These are phyloP conservation scores for Dorcoceras hygrometricum DNA, from an alignment of 257 asterid species.

Conservation along the genomic window DNA sequence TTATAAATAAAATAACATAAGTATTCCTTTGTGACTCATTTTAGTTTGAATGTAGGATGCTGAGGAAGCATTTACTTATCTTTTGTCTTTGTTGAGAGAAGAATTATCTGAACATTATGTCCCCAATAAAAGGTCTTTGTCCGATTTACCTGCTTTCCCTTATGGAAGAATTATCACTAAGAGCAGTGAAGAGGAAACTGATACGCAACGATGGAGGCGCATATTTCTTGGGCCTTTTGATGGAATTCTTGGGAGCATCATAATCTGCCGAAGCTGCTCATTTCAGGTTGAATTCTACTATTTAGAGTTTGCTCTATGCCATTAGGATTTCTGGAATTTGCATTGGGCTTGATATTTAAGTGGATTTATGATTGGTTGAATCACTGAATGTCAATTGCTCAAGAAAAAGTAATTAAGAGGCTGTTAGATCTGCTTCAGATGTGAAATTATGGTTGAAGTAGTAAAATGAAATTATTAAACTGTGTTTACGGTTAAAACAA, in stretches of 20 bases:
- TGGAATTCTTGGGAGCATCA: constrained; percentile 76
- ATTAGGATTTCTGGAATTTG: constrained; percentile 11
- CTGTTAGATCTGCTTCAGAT: constrained; percentile 3
- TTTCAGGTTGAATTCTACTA: constrained; percentile 92
- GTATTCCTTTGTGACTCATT: constrained; percentile 11
- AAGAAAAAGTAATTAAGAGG: background rate
- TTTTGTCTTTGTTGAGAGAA: constrained; percentile 71
- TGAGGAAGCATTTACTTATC: constrained; percentile 88
- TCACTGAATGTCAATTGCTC: constrained; percentile 1
- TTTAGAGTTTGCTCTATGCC: constrained; percentile 31
- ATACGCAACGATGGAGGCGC: constrained; percentile 63
- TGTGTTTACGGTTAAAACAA: background rate
- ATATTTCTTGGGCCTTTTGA: constrained; percentile 80
- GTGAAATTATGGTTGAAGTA: constrained; percentile 14
- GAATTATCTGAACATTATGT: constrained; percentile 65
- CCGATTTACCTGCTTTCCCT: constrained; percentile 49
- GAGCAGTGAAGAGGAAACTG: constrained; percentile 40
- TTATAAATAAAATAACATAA: constrained; percentile 16
- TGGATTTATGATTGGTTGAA: constrained; percentile 4
- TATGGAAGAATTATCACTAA: constrained; percentile 42
- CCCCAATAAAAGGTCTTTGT: constrained; percentile 44
- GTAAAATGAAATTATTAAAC: background rate
- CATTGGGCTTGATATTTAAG: background rate
- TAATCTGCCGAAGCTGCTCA: constrained; percentile 81
- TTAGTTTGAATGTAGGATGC: constrained; percentile 67